These are phyloP conservation scores for Mortierella sp. DNA, from an alignment of 371 early-diverging fungal genomes.

Conservation along the genomic window DNA sequence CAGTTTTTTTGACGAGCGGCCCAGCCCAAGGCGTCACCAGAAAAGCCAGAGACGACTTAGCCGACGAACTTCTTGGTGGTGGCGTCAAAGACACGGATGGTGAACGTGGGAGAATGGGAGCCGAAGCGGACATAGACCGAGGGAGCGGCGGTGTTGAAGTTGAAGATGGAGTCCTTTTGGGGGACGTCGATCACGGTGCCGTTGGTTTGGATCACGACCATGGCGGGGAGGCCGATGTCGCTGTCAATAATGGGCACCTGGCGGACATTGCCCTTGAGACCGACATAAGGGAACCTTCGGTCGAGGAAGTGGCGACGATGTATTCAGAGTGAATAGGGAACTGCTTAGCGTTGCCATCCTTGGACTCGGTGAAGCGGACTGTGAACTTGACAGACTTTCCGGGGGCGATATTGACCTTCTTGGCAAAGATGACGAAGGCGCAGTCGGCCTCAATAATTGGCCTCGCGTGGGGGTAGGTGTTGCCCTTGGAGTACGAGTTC, in stretches of 20 bases:
- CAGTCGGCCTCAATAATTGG: slow-evolving; percentile 47
- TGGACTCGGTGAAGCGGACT: slow-evolving; percentile 44
- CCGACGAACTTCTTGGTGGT: slow-evolving; percentile 26
- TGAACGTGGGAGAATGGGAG: slow-evolving; percentile 36
- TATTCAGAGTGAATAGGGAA: slow-evolving; percentile 48
- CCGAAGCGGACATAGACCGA: slow-evolving; percentile 25
- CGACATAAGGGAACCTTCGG: slow-evolving; percentile 23
- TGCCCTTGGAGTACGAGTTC: slow-evolving; percentile 58
- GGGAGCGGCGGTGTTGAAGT: slow-evolving; percentile 16
- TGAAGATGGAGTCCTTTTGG: not conserved
- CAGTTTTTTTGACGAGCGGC: slow-evolving; percentile 21
- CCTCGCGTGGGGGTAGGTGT: slow-evolving; percentile 33
- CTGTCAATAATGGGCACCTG: slow-evolving; percentile 63
- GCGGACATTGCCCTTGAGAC: slow-evolving; percentile 42
- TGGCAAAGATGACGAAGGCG: slow-evolving; percentile 53
- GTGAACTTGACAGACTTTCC: slow-evolving; percentile 57
- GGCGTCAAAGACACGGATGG: slow-evolving; percentile 28
- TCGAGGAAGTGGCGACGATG: slow-evolving; percentile 28
- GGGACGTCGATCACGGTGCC: not conserved
- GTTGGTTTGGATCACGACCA: not conserved
- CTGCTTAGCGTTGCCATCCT: slow-evolving; percentile 14
- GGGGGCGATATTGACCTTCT: slow-evolving; percentile 54
- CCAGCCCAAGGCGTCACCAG: slow-evolving; percentile 15
- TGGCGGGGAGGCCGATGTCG: slow-evolving; percentile 10
- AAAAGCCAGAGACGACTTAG: not conserved